Base-by-base conservation (phyloP, 805 yeast species). In the Lachancea thermotolerans region DNA sequence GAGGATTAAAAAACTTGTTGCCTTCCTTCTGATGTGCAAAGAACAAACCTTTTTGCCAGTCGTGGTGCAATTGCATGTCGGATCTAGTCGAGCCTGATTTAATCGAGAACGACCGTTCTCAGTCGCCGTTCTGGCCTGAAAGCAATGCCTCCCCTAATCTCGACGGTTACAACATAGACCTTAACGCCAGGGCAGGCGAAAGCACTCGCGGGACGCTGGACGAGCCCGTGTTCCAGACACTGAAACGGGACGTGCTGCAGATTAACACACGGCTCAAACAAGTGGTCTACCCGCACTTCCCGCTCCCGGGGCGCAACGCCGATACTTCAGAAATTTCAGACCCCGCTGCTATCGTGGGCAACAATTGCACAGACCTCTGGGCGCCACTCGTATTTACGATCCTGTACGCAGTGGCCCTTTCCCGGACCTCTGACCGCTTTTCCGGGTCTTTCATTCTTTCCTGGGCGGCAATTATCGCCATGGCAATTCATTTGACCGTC, bases 1-100 rank as follows among this genome's bases (percentile, higher is more conserved):
- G 49, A 55, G 52, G 66, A 62, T 64, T 64, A 62, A 54, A 61
- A 65, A 62, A 57, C 62, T 52, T 64, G 69, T 64, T 65, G 69
- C 69, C 67, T 65, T 65, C 69, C 69, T 64, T 62, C 69, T 65
- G 69, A 64, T 38, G 30, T 48, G 42, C 38, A 35, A 48, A 40
- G 48, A 27, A 12, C 36, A 16, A 25, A 17, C 12, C 39, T 35
- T 39, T 39, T 44, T 35, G 25, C n/a, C 18, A n/a, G 32, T 30
- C 14, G 10, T 12, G 18, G n/a, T 12, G n/a, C 15, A 12, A 39
- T 25, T 7, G 28, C 10, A 46, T 40, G 41, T 41, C 42, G 29
- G 50, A 48, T 25, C 32, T 47, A 15, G 50, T 58, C 18, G 65
- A 60, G 48, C 55, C 65, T 10, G 66, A 62, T 42, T 52, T 53